phyloP scores from a whole-genome alignment of 768 basidiomycete species.

The Cystofilobasidium macerans region DNA sequence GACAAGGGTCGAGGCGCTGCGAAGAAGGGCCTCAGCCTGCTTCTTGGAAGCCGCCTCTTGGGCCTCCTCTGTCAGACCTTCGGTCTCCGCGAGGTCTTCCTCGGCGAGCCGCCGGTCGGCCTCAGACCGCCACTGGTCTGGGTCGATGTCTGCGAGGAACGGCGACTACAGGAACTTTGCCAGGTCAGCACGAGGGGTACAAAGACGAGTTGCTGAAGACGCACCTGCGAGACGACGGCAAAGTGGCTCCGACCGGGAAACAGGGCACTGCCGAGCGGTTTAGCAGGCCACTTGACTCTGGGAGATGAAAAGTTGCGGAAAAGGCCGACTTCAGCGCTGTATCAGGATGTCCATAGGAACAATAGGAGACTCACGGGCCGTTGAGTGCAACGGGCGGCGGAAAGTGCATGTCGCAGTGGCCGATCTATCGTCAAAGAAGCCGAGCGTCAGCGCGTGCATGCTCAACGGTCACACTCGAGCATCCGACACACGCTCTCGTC shows the following conservation, averaged over 20 bases:
- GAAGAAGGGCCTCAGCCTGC: neutral
- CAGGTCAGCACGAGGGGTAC: neutral
- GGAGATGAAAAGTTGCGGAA: too few relatives aligned
- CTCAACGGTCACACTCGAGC: too few relatives aligned
- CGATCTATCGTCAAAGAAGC: neutral
- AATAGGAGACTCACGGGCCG: neutral
- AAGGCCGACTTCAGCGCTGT: neutral
- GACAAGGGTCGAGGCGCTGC: neutral
- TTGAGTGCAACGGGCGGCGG: neutral
- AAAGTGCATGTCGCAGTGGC: conserved; percentile 4
- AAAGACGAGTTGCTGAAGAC: neutral
- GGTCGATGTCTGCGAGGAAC: neutral
- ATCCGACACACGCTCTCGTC: conserved; percentile 4
- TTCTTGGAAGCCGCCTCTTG: neutral
- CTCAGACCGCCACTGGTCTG: neutral
- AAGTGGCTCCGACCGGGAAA: neutral
- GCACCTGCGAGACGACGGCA: neutral
- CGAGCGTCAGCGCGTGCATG: neutral
- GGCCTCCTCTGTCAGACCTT: neutral
- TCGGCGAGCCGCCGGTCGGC: neutral
- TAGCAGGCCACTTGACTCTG: neutral
- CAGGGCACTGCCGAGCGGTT: neutral
- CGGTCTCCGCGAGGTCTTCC: neutral
- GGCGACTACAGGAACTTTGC: neutral
- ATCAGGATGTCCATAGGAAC: neutral